A percentile compares a stretch with the other conserved stretches of the same genome.
Conservation (phyloP, 768 basidiomycete genomes). For the Leucosporidium yakuticum region DNA sequence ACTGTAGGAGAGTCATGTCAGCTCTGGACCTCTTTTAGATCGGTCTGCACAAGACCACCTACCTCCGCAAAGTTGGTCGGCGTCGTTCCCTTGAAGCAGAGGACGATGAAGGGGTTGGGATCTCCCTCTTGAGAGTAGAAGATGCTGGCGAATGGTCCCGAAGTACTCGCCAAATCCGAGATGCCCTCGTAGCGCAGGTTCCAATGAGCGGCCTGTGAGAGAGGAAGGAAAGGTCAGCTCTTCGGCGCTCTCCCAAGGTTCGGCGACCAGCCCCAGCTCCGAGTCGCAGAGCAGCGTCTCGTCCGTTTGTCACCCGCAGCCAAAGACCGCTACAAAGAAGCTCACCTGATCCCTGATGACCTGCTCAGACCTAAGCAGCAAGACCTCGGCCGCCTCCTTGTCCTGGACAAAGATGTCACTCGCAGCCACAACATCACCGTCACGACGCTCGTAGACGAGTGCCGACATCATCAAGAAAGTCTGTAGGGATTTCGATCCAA, state of each 20-base stretch:
- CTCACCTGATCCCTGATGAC: constrained; percentile 13
- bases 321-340: no score
- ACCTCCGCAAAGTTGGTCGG: constrained; percentile 19
- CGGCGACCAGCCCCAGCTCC: no score
- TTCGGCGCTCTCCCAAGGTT: no score
- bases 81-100: constrained; percentile 26
- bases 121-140: constrained; percentile 11
- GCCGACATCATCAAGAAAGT: constrained; percentile 24
- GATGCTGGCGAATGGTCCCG: constrained; percentile 13
- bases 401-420: not conserved
- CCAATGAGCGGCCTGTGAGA: not conserved
- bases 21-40: not conserved
- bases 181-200: constrained; percentile 21
- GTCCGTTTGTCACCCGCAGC: no score
- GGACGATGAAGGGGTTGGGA: constrained; percentile 21
- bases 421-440: constrained; percentile 1
- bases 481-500: not conserved
- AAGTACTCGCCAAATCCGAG: constrained; percentile 8
- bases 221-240: no score
- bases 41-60: not conserved
- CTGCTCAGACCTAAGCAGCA: constrained; percentile 1
- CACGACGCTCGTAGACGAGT: constrained; percentile 22
- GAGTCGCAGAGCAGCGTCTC: no score
- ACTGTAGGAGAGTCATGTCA: not conserved
- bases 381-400: not conserved